phyloP scores from a whole-genome alignment of 495 filamentous ascomycete genomes.

The Daldinia decipiens region DNA sequence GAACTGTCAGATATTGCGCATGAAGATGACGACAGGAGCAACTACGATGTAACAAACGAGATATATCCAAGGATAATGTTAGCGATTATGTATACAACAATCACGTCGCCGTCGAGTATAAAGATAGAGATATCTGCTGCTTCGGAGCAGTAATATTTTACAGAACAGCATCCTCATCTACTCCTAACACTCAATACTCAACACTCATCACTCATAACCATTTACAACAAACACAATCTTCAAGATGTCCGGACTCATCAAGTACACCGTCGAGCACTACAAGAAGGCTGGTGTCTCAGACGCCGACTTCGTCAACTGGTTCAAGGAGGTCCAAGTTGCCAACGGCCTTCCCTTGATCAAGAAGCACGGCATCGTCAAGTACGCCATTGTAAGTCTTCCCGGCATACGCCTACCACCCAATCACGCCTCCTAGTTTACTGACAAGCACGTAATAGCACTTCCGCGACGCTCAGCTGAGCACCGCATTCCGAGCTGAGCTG shows the following conservation, averaged over 20 bases:
- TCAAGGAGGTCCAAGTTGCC: conserved; percentile 19
- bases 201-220: not conserved
- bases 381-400: conserved; percentile 24
- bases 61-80: not conserved
- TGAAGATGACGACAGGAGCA: not conserved
- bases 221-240: conserved; percentile 2
- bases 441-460: conserved; percentile 8
- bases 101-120: not conserved
- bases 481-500: conserved; percentile 14
- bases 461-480: conserved; percentile 1
- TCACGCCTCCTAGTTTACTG: not conserved
- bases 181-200: not conserved
- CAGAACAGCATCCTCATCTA: not conserved
- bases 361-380: conserved; percentile 31
- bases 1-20: not conserved
- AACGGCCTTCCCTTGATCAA: conserved; percentile 22
- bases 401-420: not conserved
- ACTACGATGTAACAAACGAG: not conserved
- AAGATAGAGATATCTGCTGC: not conserved
- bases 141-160: not conserved
- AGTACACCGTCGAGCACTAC: conserved; percentile 37
- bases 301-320: conserved; percentile 30
- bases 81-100: not conserved
- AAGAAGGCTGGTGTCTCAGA: conserved; percentile 28
- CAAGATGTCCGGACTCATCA: conserved; percentile 25